Base-by-base conservation (phyloP, 441 rosid species). In the Viola pubescens region DNA sequence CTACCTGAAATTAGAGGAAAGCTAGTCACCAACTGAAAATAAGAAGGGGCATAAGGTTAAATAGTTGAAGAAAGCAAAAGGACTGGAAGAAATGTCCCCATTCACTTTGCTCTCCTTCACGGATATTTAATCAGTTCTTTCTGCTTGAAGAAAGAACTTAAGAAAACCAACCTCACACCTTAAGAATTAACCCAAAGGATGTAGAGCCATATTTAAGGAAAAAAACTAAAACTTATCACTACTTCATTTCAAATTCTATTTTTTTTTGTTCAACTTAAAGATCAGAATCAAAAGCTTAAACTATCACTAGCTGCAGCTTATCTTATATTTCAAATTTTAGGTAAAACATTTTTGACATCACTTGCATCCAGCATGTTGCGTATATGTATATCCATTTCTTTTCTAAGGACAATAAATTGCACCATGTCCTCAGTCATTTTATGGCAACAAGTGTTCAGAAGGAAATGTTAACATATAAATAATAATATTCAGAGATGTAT, bases 1-100 rank as follows among this genome's bases (percentile, higher is more conserved):
- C 72, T 68, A 72, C 81, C 97, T 92, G 77, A 56, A 63, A 68
- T 68, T 60, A 66, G 70, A 68, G 13, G 42, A 56, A 61, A 61
- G 48, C 7, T 12, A 40, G 11, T 58, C 6, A 55, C 19, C 44
- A 41, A 43, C 5, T 1, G 3, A 8, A 26, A 63, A 64, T 7
- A 45, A 53, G 5, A 61, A 54, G 6, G 44, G 14, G 48, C 7
- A 9, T 37, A 44, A 4, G 13, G 26, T 19, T 19, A 19, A 19
- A 19, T 19, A 19, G 26, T 19, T 19, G 26, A 19, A 19, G 40
- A 7, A 48, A n/a, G 3, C 39, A 12, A 10, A 57, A 26, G 50
- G 42, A 47, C 11, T 34, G 50, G 47, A 42, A 37, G 19, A 12
- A 48, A 48, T n/a, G 14, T 4, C 51, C 51, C 49, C 51, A 6